Base-by-base conservation (phyloP, 352 stramenopile species). In the Pythium sukuiense region DNA sequence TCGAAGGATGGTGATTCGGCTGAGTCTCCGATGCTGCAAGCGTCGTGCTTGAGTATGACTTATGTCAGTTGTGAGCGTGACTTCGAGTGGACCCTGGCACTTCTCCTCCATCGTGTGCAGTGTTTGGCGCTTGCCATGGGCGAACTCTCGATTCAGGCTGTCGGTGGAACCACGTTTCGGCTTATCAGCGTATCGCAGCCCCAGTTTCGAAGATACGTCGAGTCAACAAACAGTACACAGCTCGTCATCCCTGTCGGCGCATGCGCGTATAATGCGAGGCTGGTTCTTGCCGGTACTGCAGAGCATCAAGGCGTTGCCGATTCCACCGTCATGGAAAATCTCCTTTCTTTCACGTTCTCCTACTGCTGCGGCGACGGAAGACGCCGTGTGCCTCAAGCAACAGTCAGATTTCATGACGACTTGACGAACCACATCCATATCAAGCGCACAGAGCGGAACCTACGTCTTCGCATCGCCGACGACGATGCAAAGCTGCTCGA, bases 391-490 rank as follows among this genome's bases (percentile, higher is more conserved):
- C 55, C 50, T 24, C 43, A 49, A 2, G 43, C 26, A 4, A 58
- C 58, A 2, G 46, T 79, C 24, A 59, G 70, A 3, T 37, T 74
- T 20, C 18, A 12, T 13, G 12, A 60, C 1, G 76, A 83, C 45
- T 33, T 72, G 14, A 68, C 64, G 12, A 66, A 72, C 35, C 71
- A 83, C 27, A 56, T 71, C 30, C 63, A 80, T 49, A 67, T 80
- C 37, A 70, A 74, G 26, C 67, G 69, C 14, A 18, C 50, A 2
- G 8, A 39, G 41, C 56, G 76, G 29, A 79, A 77, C 50, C 60
- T 63, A 1, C 16, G 29, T 1, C 43, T 80, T 1, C 20, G 52
- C 1, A 37, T 79, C 3, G 37, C 30, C 1, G 53, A 67, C 35
- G 53, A 67, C 5, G 61, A 72, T 18, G 32, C 52, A 2, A 46